phyloP scores from a whole-genome alignment of 805 yeast genomes.

The Grigorovia yakushimaensis region DNA sequence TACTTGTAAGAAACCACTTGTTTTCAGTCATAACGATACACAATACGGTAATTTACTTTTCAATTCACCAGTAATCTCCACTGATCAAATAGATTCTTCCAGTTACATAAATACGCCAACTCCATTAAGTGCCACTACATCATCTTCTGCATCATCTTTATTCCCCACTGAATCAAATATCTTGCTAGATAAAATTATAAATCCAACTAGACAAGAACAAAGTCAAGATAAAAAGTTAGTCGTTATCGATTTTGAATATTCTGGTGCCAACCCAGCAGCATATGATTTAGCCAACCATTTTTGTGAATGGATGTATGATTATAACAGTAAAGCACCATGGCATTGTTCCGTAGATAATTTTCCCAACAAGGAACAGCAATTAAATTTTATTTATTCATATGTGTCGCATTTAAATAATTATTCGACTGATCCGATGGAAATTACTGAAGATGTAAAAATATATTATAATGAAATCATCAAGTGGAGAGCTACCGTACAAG shows the following conservation, averaged over 20 bases:
- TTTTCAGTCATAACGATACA: slow-evolving; percentile 92
- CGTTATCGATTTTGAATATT: slow-evolving; percentile 93
- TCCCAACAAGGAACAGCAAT: slow-evolving; percentile 61
- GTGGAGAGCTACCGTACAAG: slow-evolving; percentile 76
- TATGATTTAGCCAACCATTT: slow-evolving; percentile 90
- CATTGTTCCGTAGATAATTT: slow-evolving; percentile 39
- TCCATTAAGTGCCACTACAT: not conserved
- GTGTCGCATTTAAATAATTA: slow-evolving; percentile 43
- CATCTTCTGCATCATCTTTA: slow-evolving; percentile 16
- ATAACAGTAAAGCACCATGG: slow-evolving; percentile 45
- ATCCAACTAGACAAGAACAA: slow-evolving; percentile 31
- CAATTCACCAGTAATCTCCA: slow-evolving; percentile 39
- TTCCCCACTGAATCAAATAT: slow-evolving; percentile 24
- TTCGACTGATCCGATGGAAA: slow-evolving; percentile 1
- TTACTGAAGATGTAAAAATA: slow-evolving; percentile 38
- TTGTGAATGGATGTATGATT: slow-evolving; percentile 95
- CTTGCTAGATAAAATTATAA: slow-evolving; percentile 24
- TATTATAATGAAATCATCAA: slow-evolving; percentile 54
- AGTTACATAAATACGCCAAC: slow-evolving; percentile 8
- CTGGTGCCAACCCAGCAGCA: slow-evolving; percentile 84
- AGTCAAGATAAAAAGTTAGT: slow-evolving; percentile 64
- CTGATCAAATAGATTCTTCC: slow-evolving; percentile 31
- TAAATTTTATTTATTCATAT: slow-evolving; percentile 69
- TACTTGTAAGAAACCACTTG: slow-evolving; percentile 34
- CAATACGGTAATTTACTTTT: slow-evolving; percentile 90